phyloP scores from a whole-genome alignment of 345 rosid genomes.

The Sonneratia caseolaris region DNA sequence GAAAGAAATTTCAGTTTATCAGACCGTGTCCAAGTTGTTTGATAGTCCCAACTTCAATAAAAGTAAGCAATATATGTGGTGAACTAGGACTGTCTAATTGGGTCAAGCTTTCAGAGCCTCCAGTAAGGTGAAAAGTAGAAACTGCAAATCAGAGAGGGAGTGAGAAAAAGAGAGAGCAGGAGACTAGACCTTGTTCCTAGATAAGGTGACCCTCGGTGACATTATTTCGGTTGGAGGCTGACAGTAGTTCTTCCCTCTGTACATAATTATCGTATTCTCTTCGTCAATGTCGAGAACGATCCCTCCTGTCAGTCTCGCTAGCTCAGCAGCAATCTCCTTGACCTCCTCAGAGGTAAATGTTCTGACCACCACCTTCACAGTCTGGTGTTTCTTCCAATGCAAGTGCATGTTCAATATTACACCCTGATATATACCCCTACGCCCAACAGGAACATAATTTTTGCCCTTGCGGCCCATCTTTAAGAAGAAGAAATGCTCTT shows the following conservation, averaged over 20 bases:
- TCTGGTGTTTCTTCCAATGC: constrained; percentile 99
- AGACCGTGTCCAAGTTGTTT: neutral
- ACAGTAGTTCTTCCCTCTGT: constrained; percentile 84
- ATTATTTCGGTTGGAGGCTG: constrained; percentile 95
- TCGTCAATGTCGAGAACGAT: constrained; percentile 83
- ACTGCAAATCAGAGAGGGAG: neutral
- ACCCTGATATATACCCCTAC: constrained; percentile 90
- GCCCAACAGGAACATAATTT: constrained; percentile 91
- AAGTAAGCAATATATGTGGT: neutral
- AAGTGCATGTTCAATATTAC: constrained; percentile 96
- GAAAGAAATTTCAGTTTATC: neutral
- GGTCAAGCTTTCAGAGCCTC: neutral
- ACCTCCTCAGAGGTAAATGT: constrained; percentile 83
- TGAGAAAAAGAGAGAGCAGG: neutral
- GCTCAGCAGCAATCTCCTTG: constrained; percentile 74
- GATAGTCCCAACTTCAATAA: too few relatives aligned
- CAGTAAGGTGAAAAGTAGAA: neutral
- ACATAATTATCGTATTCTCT: constrained; percentile 76
- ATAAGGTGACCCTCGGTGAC: constrained; percentile 82
- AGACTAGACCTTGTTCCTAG: constrained; percentile 60
- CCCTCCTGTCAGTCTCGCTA: constrained; percentile 77
- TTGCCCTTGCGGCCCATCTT: constrained; percentile 92
- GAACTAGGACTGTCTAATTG: neutral
- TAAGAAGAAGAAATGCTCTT: constrained; percentile 76
- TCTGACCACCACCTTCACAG: constrained; percentile 70